These are phyloP conservation scores for Chrysopogon serrulatus DNA, from an alignment of 176 grass and related monocot genomes.

Conservation along the genomic window DNA sequence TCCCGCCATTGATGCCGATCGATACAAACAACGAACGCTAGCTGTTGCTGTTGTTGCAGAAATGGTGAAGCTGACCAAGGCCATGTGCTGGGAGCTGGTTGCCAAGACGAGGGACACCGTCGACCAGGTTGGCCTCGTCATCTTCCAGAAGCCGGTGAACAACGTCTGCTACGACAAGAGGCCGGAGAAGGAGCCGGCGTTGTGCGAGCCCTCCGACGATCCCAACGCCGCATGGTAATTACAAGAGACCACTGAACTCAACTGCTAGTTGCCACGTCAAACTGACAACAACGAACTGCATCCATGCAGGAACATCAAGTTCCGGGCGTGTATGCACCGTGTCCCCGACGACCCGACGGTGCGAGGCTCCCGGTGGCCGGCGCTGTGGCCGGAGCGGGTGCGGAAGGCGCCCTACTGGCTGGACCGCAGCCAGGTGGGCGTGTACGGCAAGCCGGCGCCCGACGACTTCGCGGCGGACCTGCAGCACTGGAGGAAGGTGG, in stretches of 20 bases:
- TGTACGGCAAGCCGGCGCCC: constrained; percentile 85
- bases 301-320: constrained; percentile 60
- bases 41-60: constrained; percentile 34
- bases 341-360: constrained; percentile 29
- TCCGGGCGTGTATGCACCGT: constrained; percentile 87
- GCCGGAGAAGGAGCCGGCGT: constrained; percentile 28
- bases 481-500: constrained; percentile 69
- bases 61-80: constrained; percentile 64
- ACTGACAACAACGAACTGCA: neutral
- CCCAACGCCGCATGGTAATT: constrained; percentile 74
- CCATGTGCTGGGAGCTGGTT: constrained; percentile 95
- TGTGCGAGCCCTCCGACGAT: constrained; percentile 83
- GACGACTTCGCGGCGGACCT: constrained; percentile 72
- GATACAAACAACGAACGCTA: too few relatives aligned
- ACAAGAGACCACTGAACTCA: neutral
- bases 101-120: constrained; percentile 68
- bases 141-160: constrained; percentile 66
- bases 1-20: too few relatives aligned
- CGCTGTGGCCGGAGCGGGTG: constrained; percentile 58
- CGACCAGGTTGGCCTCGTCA: constrained; percentile 64
- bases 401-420: constrained; percentile 70
- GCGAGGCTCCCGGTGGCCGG: constrained; percentile 70
- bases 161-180: constrained; percentile 72
- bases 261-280: neutral
- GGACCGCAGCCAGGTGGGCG: constrained; percentile 64